These are phyloP conservation scores for Magnolia kwangsiensis DNA, from an alignment of 164 flowering plant species.

Conservation along the genomic window DNA sequence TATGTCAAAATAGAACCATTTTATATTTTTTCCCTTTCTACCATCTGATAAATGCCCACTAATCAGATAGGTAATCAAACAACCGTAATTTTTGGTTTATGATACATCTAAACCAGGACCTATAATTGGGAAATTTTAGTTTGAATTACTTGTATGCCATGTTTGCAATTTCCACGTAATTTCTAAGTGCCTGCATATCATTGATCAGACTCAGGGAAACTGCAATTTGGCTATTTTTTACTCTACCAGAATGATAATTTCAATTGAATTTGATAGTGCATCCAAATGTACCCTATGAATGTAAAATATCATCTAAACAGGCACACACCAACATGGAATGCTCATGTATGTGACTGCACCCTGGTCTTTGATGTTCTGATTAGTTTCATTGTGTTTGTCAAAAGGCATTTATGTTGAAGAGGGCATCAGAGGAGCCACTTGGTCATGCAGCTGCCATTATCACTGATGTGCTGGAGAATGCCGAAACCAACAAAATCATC, in stretches of 20 bases:
- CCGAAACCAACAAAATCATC: constrained; percentile 72
- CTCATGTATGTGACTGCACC: neutral
- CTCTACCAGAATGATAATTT: neutral
- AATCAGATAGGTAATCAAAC: neutral
- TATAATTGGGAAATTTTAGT: too few species aligned
- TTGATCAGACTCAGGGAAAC: neutral
- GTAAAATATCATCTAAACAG: neutral
- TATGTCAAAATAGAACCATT: too few species aligned
- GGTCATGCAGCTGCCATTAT: constrained; percentile 98
- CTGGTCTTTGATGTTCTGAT: neutral
- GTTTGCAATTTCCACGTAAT: too few species aligned
- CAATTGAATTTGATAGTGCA: neutral
- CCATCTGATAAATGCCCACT: neutral
- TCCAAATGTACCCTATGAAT: neutral
- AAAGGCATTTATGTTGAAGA: constrained; percentile 95
- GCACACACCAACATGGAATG: neutral
- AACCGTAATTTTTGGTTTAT: neutral
- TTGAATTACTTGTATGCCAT: too few species aligned
- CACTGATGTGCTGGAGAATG: constrained; percentile 87
- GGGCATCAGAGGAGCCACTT: constrained; percentile 91
- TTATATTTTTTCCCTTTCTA: neutral
- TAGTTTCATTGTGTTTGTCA: neutral
- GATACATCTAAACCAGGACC: too few species aligned
- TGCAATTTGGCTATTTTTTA: neutral
- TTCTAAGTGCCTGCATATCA: neutral